Base-by-base conservation (phyloP, 768 basidiomycete genomes). In the Jaapia argillacea region DNA sequence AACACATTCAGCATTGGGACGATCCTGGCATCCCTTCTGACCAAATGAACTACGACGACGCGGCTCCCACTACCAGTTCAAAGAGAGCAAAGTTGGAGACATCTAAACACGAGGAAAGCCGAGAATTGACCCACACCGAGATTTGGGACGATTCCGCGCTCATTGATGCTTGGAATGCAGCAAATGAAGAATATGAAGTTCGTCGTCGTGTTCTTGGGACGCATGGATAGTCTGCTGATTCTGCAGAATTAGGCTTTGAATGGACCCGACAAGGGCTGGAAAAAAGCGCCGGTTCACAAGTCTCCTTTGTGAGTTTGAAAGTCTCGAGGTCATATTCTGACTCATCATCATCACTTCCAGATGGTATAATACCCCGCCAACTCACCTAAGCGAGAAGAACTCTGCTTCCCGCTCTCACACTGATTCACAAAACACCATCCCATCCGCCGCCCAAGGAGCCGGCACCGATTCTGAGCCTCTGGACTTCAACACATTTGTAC, bases 71-170 rank as follows among this genome's bases (percentile, higher is more conserved):
- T 58, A 45, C 21, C 61, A 51, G 14, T 61, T 58, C 4, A 59
- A 59, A 13, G 53, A 53, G 4, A 65, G n/a, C n/a, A n/a, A n/a
- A n/a, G n/a, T 62, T n/a, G 61, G 57, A 2, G 61, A 57, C 14
- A n/a, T 48, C 45, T 4, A 66, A 67, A 7, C 66, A 70, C 22
- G 68, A 70, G 24, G 76, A 81, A 53, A 78, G 79, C 49, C 69
- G 79, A 22, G 69, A 77, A 43, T 68, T 87, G 45, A 76, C 80
- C 6, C 71, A 81, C 25, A 73, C 79, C 39, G 86, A 90, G 53
- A 78, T 87, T 27, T 90, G 87, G 87, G 87, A 90, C 50, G 87
- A 90, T 57, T 81, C 83, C 26, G 84, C 82, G 3, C 71, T 90
- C 49, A 74, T 90, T 36, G 71, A 83, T 42, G 87, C 87, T 16